A percentile compares a stretch with the other conserved stretches of the same genome.
Conservation (phyloP, 495 filamentous ascomycete species). For the Bathelium albidoporum region DNA sequence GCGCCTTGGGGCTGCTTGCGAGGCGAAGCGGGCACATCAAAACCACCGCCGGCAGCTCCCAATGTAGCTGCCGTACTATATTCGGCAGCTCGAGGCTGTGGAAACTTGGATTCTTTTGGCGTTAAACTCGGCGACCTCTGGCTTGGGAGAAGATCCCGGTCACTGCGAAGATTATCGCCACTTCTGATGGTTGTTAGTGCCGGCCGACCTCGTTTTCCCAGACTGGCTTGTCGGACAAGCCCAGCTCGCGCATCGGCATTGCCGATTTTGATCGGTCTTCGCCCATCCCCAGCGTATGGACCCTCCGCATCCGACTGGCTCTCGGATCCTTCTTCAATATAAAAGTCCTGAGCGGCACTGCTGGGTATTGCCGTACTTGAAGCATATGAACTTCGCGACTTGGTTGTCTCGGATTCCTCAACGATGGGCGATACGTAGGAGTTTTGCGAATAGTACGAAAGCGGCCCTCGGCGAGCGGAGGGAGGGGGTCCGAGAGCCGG, state of each 20-base stretch:
- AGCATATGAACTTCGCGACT: constrained; percentile 59
- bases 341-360: constrained; percentile 22
- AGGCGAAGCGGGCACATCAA: neutral
- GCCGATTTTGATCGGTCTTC: constrained; percentile 32
- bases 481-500: constrained; percentile 55
- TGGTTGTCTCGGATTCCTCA: constrained; percentile 52
- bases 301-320: constrained; percentile 43
- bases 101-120: neutral
- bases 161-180: constrained; percentile 17
- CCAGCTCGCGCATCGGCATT: constrained; percentile 32
- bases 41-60: neutral
- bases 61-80: neutral
- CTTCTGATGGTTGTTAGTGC: constrained; percentile 56
- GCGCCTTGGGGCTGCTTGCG: neutral
- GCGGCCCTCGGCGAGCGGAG: constrained; percentile 56
- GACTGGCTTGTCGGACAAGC: constrained; percentile 66
- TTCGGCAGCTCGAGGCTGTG: neutral
- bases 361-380: constrained; percentile 73
- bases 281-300: constrained; percentile 6
- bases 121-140: neutral
- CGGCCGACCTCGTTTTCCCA: constrained; percentile 64
- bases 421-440: constrained; percentile 82
- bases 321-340: constrained; percentile 21
- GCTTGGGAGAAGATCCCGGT: neutral
- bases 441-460: constrained; percentile 60